Conservation (phyloP, 2,329 filamentous ascomycete species). For the Didymosphaeria variabile region DNA sequence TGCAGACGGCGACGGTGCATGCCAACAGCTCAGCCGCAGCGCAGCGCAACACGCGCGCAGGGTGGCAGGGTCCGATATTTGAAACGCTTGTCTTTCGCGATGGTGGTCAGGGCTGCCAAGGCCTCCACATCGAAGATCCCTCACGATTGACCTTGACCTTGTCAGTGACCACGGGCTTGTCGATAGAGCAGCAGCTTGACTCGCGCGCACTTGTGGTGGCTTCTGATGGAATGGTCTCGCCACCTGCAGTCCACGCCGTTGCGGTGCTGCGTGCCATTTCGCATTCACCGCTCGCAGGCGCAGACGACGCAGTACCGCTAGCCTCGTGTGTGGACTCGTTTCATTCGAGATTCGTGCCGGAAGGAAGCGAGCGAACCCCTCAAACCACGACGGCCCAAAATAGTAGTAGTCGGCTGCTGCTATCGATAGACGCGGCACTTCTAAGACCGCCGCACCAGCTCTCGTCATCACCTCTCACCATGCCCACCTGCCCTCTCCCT, state of each 20-base stretch:
- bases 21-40: conserved; percentile 12
- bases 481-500: too few relatives aligned
- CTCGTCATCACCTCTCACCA: conserved; percentile 12
- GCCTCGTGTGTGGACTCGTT: neutral
- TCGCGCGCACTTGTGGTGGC: conserved; percentile 8
- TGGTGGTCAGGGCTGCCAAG: conserved; percentile 6
- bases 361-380: neutral
- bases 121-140: conserved; percentile 15
- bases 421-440: neutral
- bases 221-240: neutral
- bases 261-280: neutral
- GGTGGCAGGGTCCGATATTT: conserved; percentile 14
- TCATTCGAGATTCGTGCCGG: neutral
- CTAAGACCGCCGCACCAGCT: neutral
- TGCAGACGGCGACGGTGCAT: too few relatives aligned
- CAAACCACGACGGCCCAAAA: conserved; percentile 1
- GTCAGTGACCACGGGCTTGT: neutral
- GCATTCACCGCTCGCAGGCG: neutral
- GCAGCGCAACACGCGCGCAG: neutral
- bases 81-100: conserved; percentile 19
- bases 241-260: neutral
- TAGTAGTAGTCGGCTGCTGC: neutral
- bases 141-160: conserved; percentile 10
- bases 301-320: neutral
- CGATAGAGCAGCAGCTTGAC: conserved; percentile 8